phyloP scores from a whole-genome alignment of 192 early-diverging fungal species.

The Mortierella claussenii region DNA sequence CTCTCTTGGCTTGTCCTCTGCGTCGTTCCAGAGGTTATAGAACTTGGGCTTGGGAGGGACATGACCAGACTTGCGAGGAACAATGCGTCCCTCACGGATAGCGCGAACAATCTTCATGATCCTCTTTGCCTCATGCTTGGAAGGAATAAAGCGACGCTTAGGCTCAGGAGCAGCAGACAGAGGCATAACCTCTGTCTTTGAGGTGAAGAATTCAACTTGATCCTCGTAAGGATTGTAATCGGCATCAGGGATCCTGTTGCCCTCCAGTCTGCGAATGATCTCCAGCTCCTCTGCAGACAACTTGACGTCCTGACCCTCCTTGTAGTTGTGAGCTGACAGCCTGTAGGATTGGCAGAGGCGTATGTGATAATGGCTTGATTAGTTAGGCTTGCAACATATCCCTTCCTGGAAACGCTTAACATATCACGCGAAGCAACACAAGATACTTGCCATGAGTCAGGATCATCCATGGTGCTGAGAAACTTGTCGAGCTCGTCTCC shows the following conservation, averaged over 20 bases:
- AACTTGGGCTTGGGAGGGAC: conserved; percentile 69
- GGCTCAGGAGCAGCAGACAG: conserved; percentile 91
- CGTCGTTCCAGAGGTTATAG: conserved; percentile 91
- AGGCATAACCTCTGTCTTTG: conserved; percentile 83
- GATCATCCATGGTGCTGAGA: conserved; percentile 91
- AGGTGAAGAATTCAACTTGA: conserved; percentile 96
- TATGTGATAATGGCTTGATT: no score
- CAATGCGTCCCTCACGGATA: conserved; percentile 89
- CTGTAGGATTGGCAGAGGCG: conserved; percentile 24
- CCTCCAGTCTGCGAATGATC: conserved; percentile 90
- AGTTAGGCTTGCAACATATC: no score
- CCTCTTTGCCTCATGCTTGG: conserved; percentile 92
- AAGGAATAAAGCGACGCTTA: conserved; percentile 95
- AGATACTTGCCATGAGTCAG: conserved; percentile 78
- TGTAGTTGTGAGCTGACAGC: conserved; percentile 83
- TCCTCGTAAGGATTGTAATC: conserved; percentile 93
- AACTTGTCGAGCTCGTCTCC: conserved; percentile 95
- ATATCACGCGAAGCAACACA: neutral
- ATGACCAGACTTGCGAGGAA: conserved; percentile 64
- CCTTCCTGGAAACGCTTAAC: no score
- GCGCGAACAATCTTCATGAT: conserved; percentile 98
- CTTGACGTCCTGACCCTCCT: conserved; percentile 84
- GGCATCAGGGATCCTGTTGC: conserved; percentile 82
- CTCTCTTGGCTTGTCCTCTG: conserved; percentile 66
- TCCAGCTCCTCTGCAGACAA: conserved; percentile 92